Evolutionary conservation across 148 eudicot species (phyloP).

Genomic region (Vaccinium corymbosum): DNA sequence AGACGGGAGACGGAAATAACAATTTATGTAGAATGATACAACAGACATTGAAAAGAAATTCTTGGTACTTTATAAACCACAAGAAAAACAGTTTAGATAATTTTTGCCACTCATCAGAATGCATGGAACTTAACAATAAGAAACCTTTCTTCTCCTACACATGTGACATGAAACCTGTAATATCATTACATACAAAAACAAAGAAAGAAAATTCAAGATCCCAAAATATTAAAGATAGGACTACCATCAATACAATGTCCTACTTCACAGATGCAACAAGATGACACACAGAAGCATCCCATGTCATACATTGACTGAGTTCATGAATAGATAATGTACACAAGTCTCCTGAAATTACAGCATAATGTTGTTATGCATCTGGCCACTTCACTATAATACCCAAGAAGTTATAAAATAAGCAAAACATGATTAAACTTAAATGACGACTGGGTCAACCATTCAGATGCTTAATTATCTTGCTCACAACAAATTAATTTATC

Average conservation of each 20-base stretch:
- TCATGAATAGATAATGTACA: background rate
- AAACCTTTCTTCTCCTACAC: background rate
- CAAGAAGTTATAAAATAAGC: background rate
- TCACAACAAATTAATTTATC: background rate
- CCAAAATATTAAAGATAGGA: background rate
- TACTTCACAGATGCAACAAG: background rate
- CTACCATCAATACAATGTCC: background rate
- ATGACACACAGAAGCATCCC: background rate
- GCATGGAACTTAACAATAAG: background rate
- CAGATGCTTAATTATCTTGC: background rate
- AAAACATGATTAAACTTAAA: background rate
- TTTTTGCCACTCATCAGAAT: background rate
- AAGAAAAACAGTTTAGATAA: background rate
- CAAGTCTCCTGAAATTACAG: background rate
- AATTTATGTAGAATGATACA: background rate
- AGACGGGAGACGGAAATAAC: background rate
- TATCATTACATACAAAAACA: background rate
- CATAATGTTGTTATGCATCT: background rate
- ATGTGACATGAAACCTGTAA: background rate
- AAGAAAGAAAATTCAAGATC: background rate
- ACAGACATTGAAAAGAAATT: conserved; percentile 4
- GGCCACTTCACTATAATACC: background rate
- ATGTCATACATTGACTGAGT: background rate
- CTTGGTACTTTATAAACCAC: background rate
- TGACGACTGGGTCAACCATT: background rate